These are phyloP conservation scores for Candida patagonica DNA, from an alignment of 805 yeast species.

Conservation along the genomic window DNA sequence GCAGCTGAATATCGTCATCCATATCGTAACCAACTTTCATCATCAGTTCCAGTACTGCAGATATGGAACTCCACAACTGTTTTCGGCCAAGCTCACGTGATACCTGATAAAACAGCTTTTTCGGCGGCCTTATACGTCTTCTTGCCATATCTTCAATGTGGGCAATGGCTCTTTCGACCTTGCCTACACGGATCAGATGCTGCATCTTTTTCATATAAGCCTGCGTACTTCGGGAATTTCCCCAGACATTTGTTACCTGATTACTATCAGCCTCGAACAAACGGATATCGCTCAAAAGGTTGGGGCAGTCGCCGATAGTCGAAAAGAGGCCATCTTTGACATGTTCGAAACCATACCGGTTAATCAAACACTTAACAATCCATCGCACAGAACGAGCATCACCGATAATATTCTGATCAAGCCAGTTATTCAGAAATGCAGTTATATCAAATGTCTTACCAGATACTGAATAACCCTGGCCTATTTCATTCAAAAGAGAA, in stretches of 20 bases:
- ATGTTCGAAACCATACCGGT: conserved; percentile 1
- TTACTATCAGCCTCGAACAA: neutral
- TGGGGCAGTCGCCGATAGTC: neutral
- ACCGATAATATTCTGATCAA: neutral
- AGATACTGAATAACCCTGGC: neutral
- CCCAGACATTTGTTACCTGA: too few relatives aligned
- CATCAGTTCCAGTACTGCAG: conserved; percentile 10
- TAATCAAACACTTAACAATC: neutral
- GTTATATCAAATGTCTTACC: conserved; percentile 2
- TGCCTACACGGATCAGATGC: neutral
- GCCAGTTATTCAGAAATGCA: neutral
- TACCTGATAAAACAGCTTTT: conserved; percentile 7
- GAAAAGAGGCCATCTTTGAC: neutral
- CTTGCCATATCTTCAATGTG: conserved; percentile 10
- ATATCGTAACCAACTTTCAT: conserved; percentile 8
- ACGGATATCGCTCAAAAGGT: neutral
- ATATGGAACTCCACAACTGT: neutral
- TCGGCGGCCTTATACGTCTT: conserved; percentile 10
- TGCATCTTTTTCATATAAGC: conserved; percentile 8
- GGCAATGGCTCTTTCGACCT: conserved; percentile 7
- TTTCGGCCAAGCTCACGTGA: conserved; percentile 9
- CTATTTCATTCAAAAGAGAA: conserved; percentile 3
- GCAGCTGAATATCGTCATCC: conserved; percentile 5
- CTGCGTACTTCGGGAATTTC: conserved; percentile 1
- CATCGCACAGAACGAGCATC: neutral